Base-by-base conservation (phyloP, 768 basidiomycete species). In the Tephrocybe rancida region DNA sequence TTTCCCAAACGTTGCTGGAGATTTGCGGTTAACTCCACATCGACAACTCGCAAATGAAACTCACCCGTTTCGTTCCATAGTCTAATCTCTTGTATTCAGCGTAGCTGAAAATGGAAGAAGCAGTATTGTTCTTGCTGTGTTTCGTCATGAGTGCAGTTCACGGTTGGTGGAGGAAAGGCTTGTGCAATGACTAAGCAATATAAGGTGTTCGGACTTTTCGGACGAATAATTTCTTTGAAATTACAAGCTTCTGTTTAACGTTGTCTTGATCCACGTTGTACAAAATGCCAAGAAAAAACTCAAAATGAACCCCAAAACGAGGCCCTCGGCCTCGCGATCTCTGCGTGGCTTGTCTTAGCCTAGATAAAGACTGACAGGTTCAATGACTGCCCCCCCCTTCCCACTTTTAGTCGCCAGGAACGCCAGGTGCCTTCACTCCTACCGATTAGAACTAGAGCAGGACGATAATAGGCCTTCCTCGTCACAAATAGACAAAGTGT, bases 41-140 rank as follows among this genome's bases (percentile, higher is more conserved):
- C 39, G 10, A 9, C n/a, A n/a, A 18, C 39, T 16, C 9, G n/a
- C 34, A 34, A 21, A 8, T 5, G 26, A 19, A 39, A 54, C 80
- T 53, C 64, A 89, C 88, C 52, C 79, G 79, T 71, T 86, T 91
- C 1, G 90, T 91, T 7, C 92, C 92, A 74, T 94, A 93, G 62
- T 87, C 84, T 18, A 90, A 77, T 67, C 85, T 91, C 66, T 90
- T 89, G 71, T 91, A 87, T 66, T 95, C 92, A 8, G 90, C 92
- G 62, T 94, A 92, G 26, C 90, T 92, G 70, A 93, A 93, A 49
- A 92, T 89, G 0, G 90, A 92, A 6, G 90, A 92, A 3, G 90
- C 91, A 3, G 91, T 92, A 62, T 92, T 92, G 67, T 92, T 93
- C 72, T 91, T 92, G 79, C 87, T 89, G 65, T 93, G 90, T 70